Conservation (phyloP, 2,329 filamentous ascomycete genomes). For the Bimuria novae-zelandiae region DNA sequence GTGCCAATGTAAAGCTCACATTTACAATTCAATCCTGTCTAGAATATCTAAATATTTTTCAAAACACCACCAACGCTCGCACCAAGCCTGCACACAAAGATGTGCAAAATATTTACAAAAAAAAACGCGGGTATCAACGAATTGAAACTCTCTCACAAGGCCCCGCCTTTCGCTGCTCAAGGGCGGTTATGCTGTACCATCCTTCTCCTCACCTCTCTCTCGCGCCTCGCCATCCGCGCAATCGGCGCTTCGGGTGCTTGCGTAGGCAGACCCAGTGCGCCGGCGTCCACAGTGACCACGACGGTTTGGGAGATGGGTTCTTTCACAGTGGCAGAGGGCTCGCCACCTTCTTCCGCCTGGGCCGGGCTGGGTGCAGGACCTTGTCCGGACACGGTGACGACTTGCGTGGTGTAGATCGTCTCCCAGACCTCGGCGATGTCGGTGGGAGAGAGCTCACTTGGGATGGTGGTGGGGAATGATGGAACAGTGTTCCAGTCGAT, state of each 20-base stretch:
- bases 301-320: neutral
- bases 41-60: neutral
- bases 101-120: conserved; percentile 1
- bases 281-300: neutral
- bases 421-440: conserved; percentile 4
- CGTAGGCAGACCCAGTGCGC: neutral
- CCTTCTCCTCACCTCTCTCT: neutral
- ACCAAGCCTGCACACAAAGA: neutral
- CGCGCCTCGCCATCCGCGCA: conserved; percentile 6
- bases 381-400: neutral
- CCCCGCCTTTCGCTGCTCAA: neutral
- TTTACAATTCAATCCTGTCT: neutral
- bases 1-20: neutral
- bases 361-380: neutral
- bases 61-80: neutral
- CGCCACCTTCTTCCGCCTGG: neutral
- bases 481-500: conserved; percentile 1
- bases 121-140: conserved; percentile 5
- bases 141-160: neutral
- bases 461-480: neutral
- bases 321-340: neutral
- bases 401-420: conserved; percentile 1
- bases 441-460: neutral
- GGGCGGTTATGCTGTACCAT: neutral
- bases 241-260: neutral